A percentile compares a stretch with the other conserved stretches of the same genome.
Conservation (phyloP, 495 filamentous ascomycete genomes). For the Aspergillus bertholletiae region DNA sequence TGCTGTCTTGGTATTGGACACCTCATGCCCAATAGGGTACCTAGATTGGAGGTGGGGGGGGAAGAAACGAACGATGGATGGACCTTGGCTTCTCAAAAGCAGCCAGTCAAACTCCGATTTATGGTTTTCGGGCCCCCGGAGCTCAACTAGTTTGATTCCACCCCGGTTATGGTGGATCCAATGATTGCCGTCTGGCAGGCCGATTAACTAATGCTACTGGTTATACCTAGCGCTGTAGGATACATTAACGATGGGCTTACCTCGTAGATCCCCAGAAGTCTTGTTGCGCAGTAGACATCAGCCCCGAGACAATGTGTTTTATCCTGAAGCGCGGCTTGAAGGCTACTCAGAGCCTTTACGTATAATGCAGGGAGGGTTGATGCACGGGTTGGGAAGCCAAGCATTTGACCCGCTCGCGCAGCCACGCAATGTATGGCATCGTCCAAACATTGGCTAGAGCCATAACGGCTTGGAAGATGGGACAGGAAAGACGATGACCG, state of each 20-base stretch:
- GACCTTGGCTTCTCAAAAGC: constrained; percentile 7
- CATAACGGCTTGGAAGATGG: constrained; percentile 7
- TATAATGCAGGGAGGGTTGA: not conserved
- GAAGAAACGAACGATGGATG: constrained; percentile 5
- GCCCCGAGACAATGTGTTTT: not conserved
- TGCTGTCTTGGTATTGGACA: no score
- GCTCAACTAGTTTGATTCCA: constrained; percentile 7
- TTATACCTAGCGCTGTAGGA: not conserved
- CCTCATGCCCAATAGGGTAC: no score
- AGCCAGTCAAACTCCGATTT: constrained; percentile 6
- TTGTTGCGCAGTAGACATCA: constrained; percentile 8
- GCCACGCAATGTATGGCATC: constrained; percentile 9
- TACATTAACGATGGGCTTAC: not conserved
- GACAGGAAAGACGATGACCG: constrained; percentile 4
- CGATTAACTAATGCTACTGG: not conserved
- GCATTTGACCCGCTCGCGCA: constrained; percentile 6
- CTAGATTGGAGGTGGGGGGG: not conserved
- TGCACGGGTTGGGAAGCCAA: not conserved
- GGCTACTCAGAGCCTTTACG: constrained; percentile 3
- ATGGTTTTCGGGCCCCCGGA: constrained; percentile 6
- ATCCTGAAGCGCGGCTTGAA: not conserved
- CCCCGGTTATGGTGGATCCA: constrained; percentile 10
- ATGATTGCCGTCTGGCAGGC: constrained; percentile 5
- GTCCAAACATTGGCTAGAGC: constrained; percentile 6
- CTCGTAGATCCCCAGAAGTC: constrained; percentile 7